These are phyloP conservation scores for Talaromyces sp. DNA, from an alignment of 2,329 filamentous ascomycete genomes.

Conservation along the genomic window DNA sequence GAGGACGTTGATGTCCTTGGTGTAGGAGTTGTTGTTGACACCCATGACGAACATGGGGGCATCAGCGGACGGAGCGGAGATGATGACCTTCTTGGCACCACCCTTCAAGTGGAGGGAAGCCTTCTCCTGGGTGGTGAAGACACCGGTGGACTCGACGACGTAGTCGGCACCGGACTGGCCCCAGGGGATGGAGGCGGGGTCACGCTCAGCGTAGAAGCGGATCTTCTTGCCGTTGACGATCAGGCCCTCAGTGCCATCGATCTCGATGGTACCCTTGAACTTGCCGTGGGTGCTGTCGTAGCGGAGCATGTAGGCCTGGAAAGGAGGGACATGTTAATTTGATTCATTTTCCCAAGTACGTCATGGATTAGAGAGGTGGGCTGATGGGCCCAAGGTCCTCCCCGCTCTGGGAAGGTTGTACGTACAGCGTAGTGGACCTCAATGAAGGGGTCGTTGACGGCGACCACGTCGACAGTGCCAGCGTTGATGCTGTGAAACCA, in stretches of 20 bases:
- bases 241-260: constrained; percentile 68
- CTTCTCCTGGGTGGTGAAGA: constrained; percentile 99
- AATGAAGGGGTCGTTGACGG: constrained; percentile 99
- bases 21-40: constrained; percentile 95
- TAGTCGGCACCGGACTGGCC: constrained; percentile 83
- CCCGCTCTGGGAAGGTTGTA: constrained; percentile 31
- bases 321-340: background rate
- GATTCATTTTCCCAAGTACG: too few species aligned
- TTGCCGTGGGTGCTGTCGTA: constrained; percentile 96
- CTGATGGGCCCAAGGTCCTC: too few species aligned
- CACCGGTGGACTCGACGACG: constrained; percentile 96
- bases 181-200: constrained; percentile 91
- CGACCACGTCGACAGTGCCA: constrained; percentile 85
- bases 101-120: constrained; percentile 91
- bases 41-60: constrained; percentile 99
- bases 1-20: constrained; percentile 85
- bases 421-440: constrained; percentile 95
- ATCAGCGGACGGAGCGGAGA: constrained; percentile 63
- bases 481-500: constrained; percentile 68
- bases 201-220: constrained; percentile 91
- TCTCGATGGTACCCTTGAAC: constrained; percentile 90
- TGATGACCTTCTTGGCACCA: constrained; percentile 97
- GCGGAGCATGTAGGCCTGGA: constrained; percentile 98
- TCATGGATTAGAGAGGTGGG: too few species aligned
- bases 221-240: constrained; percentile 92